phyloP scores from a whole-genome alignment of 805 yeast species.

The Tetrapisispora arboricola region DNA sequence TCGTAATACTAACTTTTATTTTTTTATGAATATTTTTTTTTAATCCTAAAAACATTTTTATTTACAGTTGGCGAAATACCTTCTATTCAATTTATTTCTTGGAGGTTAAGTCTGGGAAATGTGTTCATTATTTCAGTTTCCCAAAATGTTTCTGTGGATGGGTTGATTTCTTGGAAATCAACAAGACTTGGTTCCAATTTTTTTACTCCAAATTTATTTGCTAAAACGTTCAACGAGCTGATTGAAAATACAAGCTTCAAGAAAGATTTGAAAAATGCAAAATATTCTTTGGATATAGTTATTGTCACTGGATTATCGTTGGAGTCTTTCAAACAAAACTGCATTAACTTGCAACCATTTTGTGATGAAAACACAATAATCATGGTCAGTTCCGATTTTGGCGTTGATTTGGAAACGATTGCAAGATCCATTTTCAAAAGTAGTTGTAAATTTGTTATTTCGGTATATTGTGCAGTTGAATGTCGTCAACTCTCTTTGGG shows the following conservation, averaged over 20 bases:
- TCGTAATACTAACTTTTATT: not conserved
- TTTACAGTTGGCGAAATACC: constrained; percentile 26
- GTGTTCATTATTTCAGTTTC: constrained; percentile 24
- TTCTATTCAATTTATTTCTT: constrained; percentile 24
- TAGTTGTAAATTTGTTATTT: constrained; percentile 17
- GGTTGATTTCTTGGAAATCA: constrained; percentile 27
- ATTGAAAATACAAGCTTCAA: constrained; percentile 6
- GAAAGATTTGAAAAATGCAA: constrained; percentile 1
- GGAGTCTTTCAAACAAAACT: constrained; percentile 14
- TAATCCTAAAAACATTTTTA: too few relatives aligned
- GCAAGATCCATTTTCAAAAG: constrained; percentile 10
- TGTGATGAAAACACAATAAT: constrained; percentile 16
- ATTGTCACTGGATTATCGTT: constrained; percentile 22
- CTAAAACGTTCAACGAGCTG: constrained; percentile 16
- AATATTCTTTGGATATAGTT: constrained; percentile 20
- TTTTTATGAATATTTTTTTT: not conserved
- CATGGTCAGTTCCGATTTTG: constrained; percentile 24
- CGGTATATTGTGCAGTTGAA: constrained; percentile 23
- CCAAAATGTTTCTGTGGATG: constrained; percentile 24
- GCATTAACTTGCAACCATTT: constrained; percentile 11
- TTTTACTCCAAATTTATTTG: constrained; percentile 25
- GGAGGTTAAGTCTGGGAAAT: constrained; percentile 27
- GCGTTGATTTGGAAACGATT: constrained; percentile 22
- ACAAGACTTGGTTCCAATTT: constrained; percentile 25
- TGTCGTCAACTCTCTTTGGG: constrained; percentile 26